Evolutionary conservation across 1,139 yeast species (phyloP), one percentile per base, ranked within the genome.

Genomic region (Debaryomycetaceae sp.): DNA sequence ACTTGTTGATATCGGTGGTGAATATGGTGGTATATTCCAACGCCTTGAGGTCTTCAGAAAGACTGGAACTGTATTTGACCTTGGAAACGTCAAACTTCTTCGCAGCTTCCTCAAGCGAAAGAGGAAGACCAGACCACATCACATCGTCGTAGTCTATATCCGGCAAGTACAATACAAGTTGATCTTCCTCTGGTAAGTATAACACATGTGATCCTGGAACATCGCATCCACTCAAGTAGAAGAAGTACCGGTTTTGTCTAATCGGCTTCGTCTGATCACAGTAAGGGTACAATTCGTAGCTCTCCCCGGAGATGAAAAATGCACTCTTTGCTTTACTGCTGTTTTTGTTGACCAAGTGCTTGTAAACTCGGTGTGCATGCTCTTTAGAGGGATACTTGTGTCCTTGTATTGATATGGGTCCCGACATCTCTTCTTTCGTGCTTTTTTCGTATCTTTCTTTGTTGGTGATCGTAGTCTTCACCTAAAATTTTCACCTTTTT

Each of bases 91-190:
- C 96, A 53, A 66, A 92, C 46, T 70, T 73, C 15, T 65, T 58
- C 36, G 61, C 43, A 0, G 97, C 96, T 17, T 83, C 81, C 39
- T 83, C 81, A n/a, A 72, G 52, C 31, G 79, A 67, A 39, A 87
- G 49, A 2, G 98, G 98, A 63, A 84, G 59, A 0, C 98, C 98
- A 42, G 94, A 83, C 98, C 98, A 92, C 91, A 92, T 86, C 36
- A 92, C 87, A 57, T 87, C 96, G 35, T 92, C 98, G 38, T 77
- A 66, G 57, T 89, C 96, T 36, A 91, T 72, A 42, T 85, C 77
- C 3, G 98, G 97, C 39, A 92, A 70, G 56, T 85, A 91, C 35
- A 91, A 67, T 0, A 81, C 79, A 48, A 88, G 71, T 41, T 76
- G 70, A 40, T 84, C 88, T 15, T 61, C 50, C 3, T 53, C 53